Conservation (phyloP, 768 basidiomycete genomes). For the Lentinula edodes region DNA sequence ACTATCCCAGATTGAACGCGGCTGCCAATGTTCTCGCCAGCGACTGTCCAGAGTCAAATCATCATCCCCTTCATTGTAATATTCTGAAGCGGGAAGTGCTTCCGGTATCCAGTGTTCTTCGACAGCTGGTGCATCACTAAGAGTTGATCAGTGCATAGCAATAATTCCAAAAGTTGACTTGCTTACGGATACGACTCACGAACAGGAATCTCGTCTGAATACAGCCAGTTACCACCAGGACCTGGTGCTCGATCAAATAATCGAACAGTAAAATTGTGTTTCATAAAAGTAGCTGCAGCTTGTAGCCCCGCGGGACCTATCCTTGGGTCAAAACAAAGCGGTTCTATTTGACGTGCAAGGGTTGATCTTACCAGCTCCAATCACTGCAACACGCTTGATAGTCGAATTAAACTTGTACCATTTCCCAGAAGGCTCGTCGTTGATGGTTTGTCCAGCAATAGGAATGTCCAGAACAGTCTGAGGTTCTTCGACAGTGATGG, state of each 20-base stretch:
- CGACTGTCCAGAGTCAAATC: constrained; percentile 9
- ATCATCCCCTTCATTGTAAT: constrained; percentile 13
- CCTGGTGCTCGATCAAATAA: constrained; percentile 16
- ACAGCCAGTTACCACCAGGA: constrained; percentile 17
- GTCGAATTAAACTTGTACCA: constrained; percentile 6
- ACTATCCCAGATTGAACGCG: constrained; percentile 13
- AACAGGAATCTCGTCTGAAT: constrained; percentile 12
- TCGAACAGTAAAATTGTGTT: constrained; percentile 10
- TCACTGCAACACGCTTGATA: constrained; percentile 8
- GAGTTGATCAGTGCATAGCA: background rate
- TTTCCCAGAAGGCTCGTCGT: background rate
- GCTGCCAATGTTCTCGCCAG: constrained; percentile 16
- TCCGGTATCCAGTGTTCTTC: constrained; percentile 6
- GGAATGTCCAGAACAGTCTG: background rate
- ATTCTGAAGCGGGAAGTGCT: constrained; percentile 8
- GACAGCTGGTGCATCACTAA: constrained; percentile 1
- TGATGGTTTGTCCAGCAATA: background rate
- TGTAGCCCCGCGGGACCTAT: constrained; percentile 12
- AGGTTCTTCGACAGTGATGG: background rate
- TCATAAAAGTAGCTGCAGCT: constrained; percentile 9
- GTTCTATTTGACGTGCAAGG: background rate
- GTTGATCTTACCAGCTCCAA: constrained; percentile 3
- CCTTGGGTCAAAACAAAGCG: background rate
- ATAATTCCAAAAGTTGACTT: background rate
- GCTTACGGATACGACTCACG: constrained; percentile 16